Base-by-base conservation (phyloP, 225 moss, liverwort and hornwort genomes). In the Bryoerythrophyllum caledonicum region DNA sequence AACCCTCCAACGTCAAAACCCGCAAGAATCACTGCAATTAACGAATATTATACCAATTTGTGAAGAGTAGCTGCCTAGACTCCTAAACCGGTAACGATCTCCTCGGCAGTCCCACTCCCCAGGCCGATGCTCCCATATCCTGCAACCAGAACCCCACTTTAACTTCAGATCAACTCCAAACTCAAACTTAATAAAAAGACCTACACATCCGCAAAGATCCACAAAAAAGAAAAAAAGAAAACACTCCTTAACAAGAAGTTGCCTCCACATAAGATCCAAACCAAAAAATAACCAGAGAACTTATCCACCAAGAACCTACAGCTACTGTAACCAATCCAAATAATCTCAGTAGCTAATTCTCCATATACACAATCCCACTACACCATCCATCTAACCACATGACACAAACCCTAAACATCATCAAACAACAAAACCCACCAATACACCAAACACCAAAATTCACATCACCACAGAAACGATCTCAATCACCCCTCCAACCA, bases 391-490 rank as follows among this genome's bases (percentile, higher is more conserved):
- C 21, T n/a, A 9, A 53, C 54, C 54, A 21, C 54, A 23, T 23
- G 54, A 55, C 54, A 8, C 54, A 10, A 55, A 23, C 23, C 54
- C 54, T 10, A 8, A 54, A 54, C 54, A 55, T 23, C 43, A 70
- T 65, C n/a, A 46, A 32, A 68, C 9, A 28, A 54, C 10, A 37
- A 4, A 71, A 35, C 41, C 51, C n/a, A 59, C 16, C n/a, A n/a
- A 26, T 25, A 41, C 26, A 27, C 38, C 5, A 65, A 40, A 59
- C 63, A 63, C 2, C 43, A 25, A 67, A 70, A 73, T 58, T 41
- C 57, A 49, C 34, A n/a, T 17, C 74, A 44, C 54, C 59, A 69
- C 69, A 74, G 49, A 63, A 44, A 26, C n/a, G n/a, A 60, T 46
- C 21, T 21, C 34, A 23, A 34, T 62, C 23, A 51, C 23, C 30